Percentiles rank a stretch among this genome's conserved stretches.
phyloP scores from a whole-genome alignment of 345 rosid genomes.

The Euphorbia peplus region DNA sequence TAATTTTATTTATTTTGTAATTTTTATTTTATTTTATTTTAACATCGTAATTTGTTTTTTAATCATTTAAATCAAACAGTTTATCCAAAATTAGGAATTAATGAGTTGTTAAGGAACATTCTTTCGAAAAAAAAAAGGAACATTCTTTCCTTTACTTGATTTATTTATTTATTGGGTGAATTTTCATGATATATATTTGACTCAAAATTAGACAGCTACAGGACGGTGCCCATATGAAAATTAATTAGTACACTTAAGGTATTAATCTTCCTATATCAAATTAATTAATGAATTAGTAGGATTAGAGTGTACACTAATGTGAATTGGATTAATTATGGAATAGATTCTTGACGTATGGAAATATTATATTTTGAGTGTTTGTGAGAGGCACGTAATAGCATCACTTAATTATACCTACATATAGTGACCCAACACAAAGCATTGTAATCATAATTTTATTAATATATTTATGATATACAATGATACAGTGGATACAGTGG shows the following conservation, averaged over 20 bases:
- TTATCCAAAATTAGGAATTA: neutral
- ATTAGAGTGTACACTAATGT: no score
- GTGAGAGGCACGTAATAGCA: constrained; percentile 28
- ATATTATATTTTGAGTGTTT: constrained; percentile 3
- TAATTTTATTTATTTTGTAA: no score
- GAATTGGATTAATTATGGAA: neutral
- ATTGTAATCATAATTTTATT: constrained; percentile 7
- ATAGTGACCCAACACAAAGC: constrained; percentile 29
- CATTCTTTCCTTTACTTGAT: neutral
- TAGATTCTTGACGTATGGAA: constrained; percentile 33
- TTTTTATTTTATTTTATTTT: no score
- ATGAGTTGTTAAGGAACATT: neutral
- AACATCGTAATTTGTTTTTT: no score
- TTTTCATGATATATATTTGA: neutral
- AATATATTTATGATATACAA: neutral
- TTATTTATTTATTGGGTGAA: neutral
- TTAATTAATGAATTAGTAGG: no score
- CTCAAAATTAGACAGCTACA: neutral
- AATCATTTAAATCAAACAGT: neutral
- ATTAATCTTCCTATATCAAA: no score
- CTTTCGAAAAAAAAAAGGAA: neutral
- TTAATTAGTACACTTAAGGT: no score
- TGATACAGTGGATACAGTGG: no score
- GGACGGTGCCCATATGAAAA: neutral
- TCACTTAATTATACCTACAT: neutral